These are phyloP conservation scores for Pholiota conissans DNA, from an alignment of 768 basidiomycete genomes.

Conservation along the genomic window DNA sequence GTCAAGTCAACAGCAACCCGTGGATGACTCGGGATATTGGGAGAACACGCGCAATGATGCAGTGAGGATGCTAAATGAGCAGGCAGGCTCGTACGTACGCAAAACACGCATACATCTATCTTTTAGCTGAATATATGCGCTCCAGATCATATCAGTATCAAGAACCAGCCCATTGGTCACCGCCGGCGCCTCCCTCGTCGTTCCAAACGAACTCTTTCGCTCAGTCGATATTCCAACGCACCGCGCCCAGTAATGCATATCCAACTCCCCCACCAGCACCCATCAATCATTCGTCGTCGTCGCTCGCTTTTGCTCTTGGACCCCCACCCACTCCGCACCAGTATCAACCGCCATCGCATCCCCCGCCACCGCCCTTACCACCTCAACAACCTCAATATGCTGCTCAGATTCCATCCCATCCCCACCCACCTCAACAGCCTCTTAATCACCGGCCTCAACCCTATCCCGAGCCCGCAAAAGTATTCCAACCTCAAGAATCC, in stretches of 20 bases:
- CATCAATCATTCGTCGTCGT: conserved; percentile 67
- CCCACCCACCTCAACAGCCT: background rate
- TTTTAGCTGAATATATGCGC: conserved; percentile 15
- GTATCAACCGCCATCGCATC: background rate
- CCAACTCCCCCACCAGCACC: conserved; percentile 72
- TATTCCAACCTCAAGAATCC: conserved; percentile 59
- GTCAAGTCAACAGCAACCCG: conserved; percentile 43
- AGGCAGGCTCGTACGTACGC: conserved; percentile 46
- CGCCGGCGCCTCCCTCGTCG: conserved; percentile 42
- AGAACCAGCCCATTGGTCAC: conserved; percentile 41
- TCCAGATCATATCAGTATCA: conserved; percentile 43
- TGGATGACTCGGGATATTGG: conserved; percentile 62
- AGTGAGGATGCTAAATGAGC: conserved; percentile 56
- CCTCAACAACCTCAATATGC: background rate
- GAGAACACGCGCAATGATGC: conserved; percentile 60
- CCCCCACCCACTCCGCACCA: conserved; percentile 13
- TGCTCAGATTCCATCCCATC: background rate
- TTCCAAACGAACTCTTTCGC: conserved; percentile 61
- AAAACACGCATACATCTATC: conserved; percentile 21
- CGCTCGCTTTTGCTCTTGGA: conserved; percentile 74
- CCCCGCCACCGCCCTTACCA: background rate
- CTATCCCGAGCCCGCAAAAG: conserved; percentile 22
- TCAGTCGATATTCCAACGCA: conserved; percentile 64
- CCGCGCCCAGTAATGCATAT: conserved; percentile 61
- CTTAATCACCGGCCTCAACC: conserved; percentile 1